Percentiles rank a stretch among this genome's conserved stretches.
These are phyloP conservation scores for Kregervanrija delftensis DNA, from an alignment of 805 yeast species.

Conservation along the genomic window DNA sequence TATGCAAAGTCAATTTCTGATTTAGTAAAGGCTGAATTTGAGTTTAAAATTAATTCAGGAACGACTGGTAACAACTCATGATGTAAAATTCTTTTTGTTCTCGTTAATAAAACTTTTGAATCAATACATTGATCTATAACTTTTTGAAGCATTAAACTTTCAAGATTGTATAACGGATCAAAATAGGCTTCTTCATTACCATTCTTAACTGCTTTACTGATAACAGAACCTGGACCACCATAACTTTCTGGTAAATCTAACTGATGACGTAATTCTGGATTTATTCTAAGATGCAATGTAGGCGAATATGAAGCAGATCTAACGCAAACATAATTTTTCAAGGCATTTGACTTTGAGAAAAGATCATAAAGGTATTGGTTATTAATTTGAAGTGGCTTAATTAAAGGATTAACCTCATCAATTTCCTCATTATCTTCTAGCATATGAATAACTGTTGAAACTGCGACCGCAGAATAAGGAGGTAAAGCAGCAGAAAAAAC, in stretches of 20 bases:
- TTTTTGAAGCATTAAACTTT: slow-evolving; percentile 56
- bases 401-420: slow-evolving; percentile 31
- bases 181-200: slow-evolving; percentile 36
- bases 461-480: slow-evolving; percentile 74
- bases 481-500: slow-evolving; percentile 94
- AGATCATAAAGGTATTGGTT: slow-evolving; percentile 31
- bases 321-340: slow-evolving; percentile 38
- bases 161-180: slow-evolving; percentile 40
- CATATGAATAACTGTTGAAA: slow-evolving; percentile 40
- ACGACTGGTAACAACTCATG: slow-evolving; percentile 69
- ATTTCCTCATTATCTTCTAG: slow-evolving; percentile 31
- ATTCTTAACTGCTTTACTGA: slow-evolving; percentile 37
- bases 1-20: slow-evolving; percentile 40
- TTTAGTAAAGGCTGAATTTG: slow-evolving; percentile 39
- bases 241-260: slow-evolving; percentile 43
- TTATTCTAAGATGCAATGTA: slow-evolving; percentile 57
- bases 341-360: slow-evolving; percentile 32
- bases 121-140: slow-evolving; percentile 53
- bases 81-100: slow-evolving; percentile 52
- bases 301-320: slow-evolving; percentile 59
- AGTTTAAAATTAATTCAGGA: slow-evolving; percentile 50
- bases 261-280: slow-evolving; percentile 35
- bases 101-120: slow-evolving; percentile 50
- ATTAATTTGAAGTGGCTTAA: slow-evolving; percentile 35
- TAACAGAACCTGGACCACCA: slow-evolving; percentile 37